These are phyloP conservation scores for Sordaria brevicollis DNA, from an alignment of 495 filamentous ascomycete genomes.

Conservation along the genomic window DNA sequence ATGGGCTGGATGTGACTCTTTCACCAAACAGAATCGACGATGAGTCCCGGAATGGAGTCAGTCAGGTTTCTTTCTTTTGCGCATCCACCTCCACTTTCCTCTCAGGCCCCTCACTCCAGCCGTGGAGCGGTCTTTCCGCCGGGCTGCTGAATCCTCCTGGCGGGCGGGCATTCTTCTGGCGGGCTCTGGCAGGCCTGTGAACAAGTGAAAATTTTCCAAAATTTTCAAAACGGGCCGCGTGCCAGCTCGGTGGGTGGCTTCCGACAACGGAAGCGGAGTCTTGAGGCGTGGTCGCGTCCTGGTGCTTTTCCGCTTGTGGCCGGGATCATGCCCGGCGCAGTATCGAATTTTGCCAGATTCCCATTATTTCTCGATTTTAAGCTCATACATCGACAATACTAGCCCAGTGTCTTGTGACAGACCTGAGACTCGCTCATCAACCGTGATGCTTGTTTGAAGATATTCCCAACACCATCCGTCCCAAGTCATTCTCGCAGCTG, in stretches of 20 bases:
- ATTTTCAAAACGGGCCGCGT: slow-evolving; percentile 2
- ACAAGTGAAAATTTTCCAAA: slow-evolving; percentile 5
- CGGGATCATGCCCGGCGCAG: neutral
- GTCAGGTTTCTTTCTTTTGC: too few relatives aligned
- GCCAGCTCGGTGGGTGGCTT: neutral
- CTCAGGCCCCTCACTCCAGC: neutral
- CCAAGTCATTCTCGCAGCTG: neutral
- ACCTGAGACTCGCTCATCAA: neutral
- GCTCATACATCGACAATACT: neutral
- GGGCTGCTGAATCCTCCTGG: too few relatives aligned
- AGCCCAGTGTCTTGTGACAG: neutral
- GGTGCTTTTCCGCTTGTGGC: too few relatives aligned
- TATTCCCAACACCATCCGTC: neutral
- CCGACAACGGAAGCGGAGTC: slow-evolving; percentile 6
- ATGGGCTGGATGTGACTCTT: slow-evolving; percentile 18
- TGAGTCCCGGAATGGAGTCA: neutral
- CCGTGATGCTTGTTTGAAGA: neutral
- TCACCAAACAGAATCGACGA: neutral
- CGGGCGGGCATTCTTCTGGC: too few relatives aligned
- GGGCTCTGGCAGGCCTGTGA: neutral
- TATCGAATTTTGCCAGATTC: neutral
- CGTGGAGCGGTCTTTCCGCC: too few relatives aligned
- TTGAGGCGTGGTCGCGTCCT: neutral
- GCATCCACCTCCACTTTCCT: neutral
- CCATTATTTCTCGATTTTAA: neutral